Conservation (phyloP, 768 basidiomycete genomes). For the Xanthoconium stramineum region DNA sequence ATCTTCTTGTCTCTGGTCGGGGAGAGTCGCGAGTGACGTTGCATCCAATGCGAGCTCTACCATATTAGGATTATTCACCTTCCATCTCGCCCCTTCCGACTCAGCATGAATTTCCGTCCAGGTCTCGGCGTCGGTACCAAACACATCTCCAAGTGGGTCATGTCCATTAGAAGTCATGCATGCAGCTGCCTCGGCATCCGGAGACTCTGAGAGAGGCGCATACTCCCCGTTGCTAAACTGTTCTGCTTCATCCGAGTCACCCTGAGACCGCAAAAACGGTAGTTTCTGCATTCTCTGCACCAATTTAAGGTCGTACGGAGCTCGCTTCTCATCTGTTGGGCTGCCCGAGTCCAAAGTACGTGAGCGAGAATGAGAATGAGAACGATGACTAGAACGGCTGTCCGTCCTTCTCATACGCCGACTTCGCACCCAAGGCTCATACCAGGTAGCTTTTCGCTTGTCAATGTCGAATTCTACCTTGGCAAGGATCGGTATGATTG, state of each 20-base stretch:
- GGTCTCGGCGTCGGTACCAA: constrained; percentile 62
- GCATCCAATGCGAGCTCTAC: constrained; percentile 53
- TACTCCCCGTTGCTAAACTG: constrained; percentile 28
- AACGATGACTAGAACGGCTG: constrained; percentile 34
- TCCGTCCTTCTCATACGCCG: constrained; percentile 55
- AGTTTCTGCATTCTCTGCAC: constrained; percentile 47
- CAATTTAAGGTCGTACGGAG: constrained; percentile 49
- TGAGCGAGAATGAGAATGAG: constrained; percentile 23
- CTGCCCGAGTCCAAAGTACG: constrained; percentile 21
- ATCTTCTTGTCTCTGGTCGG: constrained; percentile 26
- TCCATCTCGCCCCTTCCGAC: constrained; percentile 26
- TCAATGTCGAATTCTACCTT: constrained; percentile 97
- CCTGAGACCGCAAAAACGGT: constrained; percentile 27
- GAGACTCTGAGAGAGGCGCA: constrained; percentile 28
- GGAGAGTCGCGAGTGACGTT: constrained; percentile 31
- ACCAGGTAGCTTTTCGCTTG: constrained; percentile 75
- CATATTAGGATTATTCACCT: constrained; percentile 38
- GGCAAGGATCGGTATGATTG: constrained; percentile 80
- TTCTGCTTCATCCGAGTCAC: constrained; percentile 27
- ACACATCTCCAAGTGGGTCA: constrained; percentile 60
- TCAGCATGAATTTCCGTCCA: constrained; percentile 54
- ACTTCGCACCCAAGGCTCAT: constrained; percentile 76
- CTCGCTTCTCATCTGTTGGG: constrained; percentile 29
- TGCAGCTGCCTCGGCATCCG: constrained; percentile 34
- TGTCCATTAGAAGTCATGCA: constrained; percentile 34